These are phyloP conservation scores for Meredithiella fracta DNA, from an alignment of 2,329 filamentous ascomycete genomes.

Conservation along the genomic window DNA sequence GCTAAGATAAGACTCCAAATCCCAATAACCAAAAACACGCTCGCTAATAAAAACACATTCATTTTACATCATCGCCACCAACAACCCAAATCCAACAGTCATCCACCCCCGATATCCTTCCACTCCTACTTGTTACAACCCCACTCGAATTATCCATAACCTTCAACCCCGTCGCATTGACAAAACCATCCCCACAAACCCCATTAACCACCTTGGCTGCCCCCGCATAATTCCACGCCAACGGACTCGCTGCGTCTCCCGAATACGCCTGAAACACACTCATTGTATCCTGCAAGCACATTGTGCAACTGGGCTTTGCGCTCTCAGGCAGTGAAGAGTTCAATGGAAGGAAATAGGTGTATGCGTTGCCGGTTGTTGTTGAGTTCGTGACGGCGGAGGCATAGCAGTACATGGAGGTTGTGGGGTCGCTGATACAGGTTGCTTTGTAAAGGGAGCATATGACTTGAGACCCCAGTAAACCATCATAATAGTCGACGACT, in stretches of 20 bases:
- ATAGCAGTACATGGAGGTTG: slow-evolving; percentile 54
- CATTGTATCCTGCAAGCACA: slow-evolving; percentile 70
- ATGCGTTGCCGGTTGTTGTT: slow-evolving; percentile 52
- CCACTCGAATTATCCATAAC: slow-evolving; percentile 12
- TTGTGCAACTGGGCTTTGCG: slow-evolving; percentile 56
- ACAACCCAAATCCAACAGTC: neutral
- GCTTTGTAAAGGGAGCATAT: slow-evolving; percentile 68
- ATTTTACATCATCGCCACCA: neutral
- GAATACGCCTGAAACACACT: slow-evolving; percentile 57
- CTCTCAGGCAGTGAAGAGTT: slow-evolving; percentile 52
- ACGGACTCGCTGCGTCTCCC: slow-evolving; percentile 44
- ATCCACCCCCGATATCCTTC: neutral
- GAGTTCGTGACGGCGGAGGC: slow-evolving; percentile 68
- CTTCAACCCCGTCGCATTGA: slow-evolving; percentile 33
- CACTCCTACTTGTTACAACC: neutral
- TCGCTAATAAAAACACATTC: neutral
- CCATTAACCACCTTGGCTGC: slow-evolving; percentile 62
- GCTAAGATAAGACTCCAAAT: no score
- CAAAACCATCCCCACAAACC: slow-evolving; percentile 40
- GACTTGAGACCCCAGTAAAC: slow-evolving; percentile 60
- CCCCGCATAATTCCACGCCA: slow-evolving; percentile 50
- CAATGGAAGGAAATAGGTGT: slow-evolving; percentile 73
- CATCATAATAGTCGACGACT: slow-evolving; percentile 55
- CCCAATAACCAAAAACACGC: neutral
- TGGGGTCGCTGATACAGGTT: slow-evolving; percentile 61